These are phyloP conservation scores for Saitozyma sp. DNA, from an alignment of 768 basidiomycete genomes.

Conservation along the genomic window DNA sequence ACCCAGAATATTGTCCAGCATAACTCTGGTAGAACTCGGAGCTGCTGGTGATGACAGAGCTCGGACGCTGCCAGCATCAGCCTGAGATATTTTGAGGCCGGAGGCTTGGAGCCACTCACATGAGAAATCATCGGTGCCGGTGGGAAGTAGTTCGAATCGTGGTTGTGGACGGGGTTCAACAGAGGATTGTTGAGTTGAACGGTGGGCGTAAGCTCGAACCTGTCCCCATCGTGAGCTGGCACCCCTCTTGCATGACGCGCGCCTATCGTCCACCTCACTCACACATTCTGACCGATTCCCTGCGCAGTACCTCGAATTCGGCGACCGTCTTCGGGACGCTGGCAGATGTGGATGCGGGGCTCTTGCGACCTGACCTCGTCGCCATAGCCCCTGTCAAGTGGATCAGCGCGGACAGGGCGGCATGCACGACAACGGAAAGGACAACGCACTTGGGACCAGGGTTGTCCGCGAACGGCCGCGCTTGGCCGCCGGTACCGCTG, in stretches of 20 bases:
- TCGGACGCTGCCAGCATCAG: slow-evolving; percentile 11
- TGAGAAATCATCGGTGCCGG: slow-evolving; percentile 33
- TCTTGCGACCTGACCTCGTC: slow-evolving; percentile 66
- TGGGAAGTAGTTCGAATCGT: slow-evolving; percentile 50
- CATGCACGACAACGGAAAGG: background rate
- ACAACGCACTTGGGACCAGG: slow-evolving; percentile 55
- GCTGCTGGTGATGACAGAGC: slow-evolving; percentile 15
- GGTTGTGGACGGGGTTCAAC: slow-evolving; percentile 40
- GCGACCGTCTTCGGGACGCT: slow-evolving; percentile 60
- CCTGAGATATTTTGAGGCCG: slow-evolving; percentile 6
- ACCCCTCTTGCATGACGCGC: background rate
- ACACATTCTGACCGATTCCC: slow-evolving; percentile 48
- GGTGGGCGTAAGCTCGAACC: slow-evolving; percentile 50
- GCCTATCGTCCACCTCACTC: slow-evolving; percentile 8
- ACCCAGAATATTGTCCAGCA: background rate
- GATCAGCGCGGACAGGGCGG: background rate
- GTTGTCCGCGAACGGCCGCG: slow-evolving; percentile 44
- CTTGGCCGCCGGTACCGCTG: slow-evolving; percentile 42
- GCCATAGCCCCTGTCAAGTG: slow-evolving; percentile 51
- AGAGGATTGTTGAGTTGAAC: slow-evolving; percentile 45
- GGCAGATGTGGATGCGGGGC: slow-evolving; percentile 81
- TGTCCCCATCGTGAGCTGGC: slow-evolving; percentile 6
- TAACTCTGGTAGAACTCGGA: slow-evolving; percentile 2
- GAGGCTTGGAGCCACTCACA: slow-evolving; percentile 5
- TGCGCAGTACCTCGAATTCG: slow-evolving; percentile 43